phyloP scores from a whole-genome alignment of 148 eudicot genomes.

The Polygonum aviculare region DNA sequence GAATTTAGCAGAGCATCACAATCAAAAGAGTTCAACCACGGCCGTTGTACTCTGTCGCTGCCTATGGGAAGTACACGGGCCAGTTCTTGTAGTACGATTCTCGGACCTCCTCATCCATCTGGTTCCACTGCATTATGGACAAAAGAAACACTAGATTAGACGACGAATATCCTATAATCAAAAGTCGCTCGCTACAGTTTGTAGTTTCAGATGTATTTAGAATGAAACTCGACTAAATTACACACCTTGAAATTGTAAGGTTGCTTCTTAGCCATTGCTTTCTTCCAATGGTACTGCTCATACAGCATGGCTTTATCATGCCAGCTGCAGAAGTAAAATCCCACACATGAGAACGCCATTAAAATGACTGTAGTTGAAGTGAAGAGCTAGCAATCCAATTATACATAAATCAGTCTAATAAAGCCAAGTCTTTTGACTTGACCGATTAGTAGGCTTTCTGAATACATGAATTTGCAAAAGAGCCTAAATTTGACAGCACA shows the following conservation, averaged over 20 bases:
- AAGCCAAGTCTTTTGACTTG: too few relatives aligned
- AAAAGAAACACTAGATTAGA: conserved; percentile 4
- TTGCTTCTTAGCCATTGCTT: conserved; percentile 58
- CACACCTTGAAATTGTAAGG: conserved; percentile 68
- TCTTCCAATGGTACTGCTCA: conserved; percentile 94
- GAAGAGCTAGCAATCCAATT: not conserved
- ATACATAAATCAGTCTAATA: not conserved
- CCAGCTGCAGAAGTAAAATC: conserved; percentile 45
- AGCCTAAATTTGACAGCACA: not conserved
- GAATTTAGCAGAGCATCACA: not conserved
- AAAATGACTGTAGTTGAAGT: not conserved
- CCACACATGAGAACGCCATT: conserved; percentile 9
- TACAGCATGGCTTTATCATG: conserved; percentile 86
- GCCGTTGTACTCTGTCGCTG: not conserved
- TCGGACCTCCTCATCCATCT: conserved; percentile 47
- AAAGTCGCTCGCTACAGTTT: not conserved
- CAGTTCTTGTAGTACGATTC: conserved; percentile 87
- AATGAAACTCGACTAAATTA: not conserved
- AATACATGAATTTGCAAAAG: not conserved
- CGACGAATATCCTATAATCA: not conserved
- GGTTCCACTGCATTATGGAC: conserved; percentile 69
- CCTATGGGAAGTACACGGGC: conserved; percentile 73
- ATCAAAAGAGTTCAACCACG: not conserved
- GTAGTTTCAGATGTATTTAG: not conserved
- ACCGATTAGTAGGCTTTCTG: too few relatives aligned